Evolutionary conservation across 148 eudicot species (phyloP).

Genomic region (Cornus controversa): DNA sequence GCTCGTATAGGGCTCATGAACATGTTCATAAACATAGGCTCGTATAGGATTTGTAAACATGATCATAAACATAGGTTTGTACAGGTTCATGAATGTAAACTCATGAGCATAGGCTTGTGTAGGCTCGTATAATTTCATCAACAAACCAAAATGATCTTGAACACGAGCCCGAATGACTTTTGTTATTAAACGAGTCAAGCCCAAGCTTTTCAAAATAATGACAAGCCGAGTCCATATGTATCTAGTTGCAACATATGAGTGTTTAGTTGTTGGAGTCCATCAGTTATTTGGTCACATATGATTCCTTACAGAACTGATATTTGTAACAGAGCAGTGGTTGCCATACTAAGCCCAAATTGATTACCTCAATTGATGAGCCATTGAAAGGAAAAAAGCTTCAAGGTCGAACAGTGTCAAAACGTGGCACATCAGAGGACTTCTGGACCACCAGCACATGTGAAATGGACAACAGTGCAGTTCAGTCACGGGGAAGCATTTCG

Average conservation of each 20-base stretch:
- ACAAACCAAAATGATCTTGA: too few species aligned
- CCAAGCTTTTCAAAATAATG: too few species aligned
- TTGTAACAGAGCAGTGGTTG: slow-evolving; percentile 91
- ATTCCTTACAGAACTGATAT: slow-evolving; percentile 46
- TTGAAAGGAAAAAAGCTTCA: slow-evolving; percentile 29
- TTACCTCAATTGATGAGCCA: slow-evolving; percentile 30
- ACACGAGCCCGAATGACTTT: too few species aligned
- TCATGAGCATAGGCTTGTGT: too few species aligned
- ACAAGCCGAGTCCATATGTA: too few species aligned
- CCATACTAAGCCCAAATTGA: slow-evolving; percentile 38
- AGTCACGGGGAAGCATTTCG: slow-evolving; percentile 67
- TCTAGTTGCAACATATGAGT: not conserved
- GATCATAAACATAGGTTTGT: too few species aligned
- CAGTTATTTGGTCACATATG: slow-evolving; percentile 12
- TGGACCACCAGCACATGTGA: slow-evolving; percentile 69
- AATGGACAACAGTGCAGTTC: slow-evolving; percentile 62
- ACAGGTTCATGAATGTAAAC: too few species aligned
- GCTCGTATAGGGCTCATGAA: too few species aligned
- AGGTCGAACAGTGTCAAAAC: slow-evolving; percentile 25
- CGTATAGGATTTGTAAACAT: too few species aligned
- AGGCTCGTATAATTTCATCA: too few species aligned
- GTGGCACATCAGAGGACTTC: slow-evolving; percentile 42
- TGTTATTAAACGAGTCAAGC: too few species aligned
- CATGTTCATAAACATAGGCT: too few species aligned
- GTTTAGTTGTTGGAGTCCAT: not conserved